Evolutionary conservation across 2,329 filamentous ascomycete species (phyloP), one percentile per base, ranked within the genome.

Genomic region (Microcyclospora pomicola): DNA sequence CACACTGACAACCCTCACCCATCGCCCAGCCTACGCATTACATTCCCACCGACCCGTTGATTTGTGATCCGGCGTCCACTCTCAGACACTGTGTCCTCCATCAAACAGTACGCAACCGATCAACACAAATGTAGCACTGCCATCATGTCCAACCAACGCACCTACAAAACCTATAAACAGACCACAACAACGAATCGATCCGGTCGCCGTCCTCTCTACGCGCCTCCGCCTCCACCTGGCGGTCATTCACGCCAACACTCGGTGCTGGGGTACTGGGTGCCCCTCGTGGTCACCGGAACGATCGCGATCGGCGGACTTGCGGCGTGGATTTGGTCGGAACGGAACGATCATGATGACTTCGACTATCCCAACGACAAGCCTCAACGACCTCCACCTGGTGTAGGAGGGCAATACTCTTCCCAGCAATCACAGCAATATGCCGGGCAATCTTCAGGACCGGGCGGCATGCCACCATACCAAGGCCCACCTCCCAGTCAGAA

Each of bases 251-350:
- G 60, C 67, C 71, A 49, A 34, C 59, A 62, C 52, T 60, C 59
- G 57, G 71, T 75, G 49, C 74, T 83, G 64, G 74, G 79, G 54
- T 88, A 92, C 64, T 95, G 87, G 84, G 75, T 94, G 42, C 88
- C 88, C 45, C 71, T 96, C 40, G 80, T 78, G 47, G 63, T 94
- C 47, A 95, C 87, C 35, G 77, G 93, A 41, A 87, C 85, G 34
- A 76, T 92, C 49, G 88, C 88, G 43, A 85, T 87, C 15, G 78
- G 82, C 39, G 86, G 87, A 27, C 65, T 93, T 34, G 87, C 80
- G 37, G 85, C 85, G 40, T 96, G 88, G 88, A 76, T 87, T 43
- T 94, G 86, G 86, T 92, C 82, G 59, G 86, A 93, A 64, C 80
- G 84, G 53, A 75, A 72, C 53, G 79, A 82, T 48, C 73, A 79